Conservation (phyloP, 352 stramenopile genomes). For the Phytopythium ostracodes region DNA sequence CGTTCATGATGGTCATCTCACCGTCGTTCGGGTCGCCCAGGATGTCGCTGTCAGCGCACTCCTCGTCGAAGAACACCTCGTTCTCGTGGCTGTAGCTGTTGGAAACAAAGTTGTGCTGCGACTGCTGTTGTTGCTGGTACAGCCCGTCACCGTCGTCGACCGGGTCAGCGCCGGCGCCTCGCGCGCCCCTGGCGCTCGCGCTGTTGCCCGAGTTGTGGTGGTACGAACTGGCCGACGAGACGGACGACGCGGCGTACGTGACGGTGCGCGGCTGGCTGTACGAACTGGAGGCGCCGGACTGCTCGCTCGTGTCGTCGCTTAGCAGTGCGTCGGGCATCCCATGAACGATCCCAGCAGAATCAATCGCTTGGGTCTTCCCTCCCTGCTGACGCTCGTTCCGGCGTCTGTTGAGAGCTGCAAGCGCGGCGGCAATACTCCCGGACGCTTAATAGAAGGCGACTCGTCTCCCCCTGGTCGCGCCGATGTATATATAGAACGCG, state of each 20-base stretch:
- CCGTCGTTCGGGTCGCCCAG: conserved; percentile 41
- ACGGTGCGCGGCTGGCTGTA: conserved; percentile 16
- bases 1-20: conserved; percentile 71
- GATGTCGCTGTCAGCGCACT: conserved; percentile 45
- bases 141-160: not conserved
- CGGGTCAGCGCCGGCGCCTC: conserved; percentile 10
- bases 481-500: not conserved
- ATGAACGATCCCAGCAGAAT: conserved; percentile 25
- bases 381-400: not conserved
- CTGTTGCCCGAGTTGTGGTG: no score
- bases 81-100: conserved; percentile 17
- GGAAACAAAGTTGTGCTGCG: conserved; percentile 12
- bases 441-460: not conserved
- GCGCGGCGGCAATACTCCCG: not conserved
- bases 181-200: conserved; percentile 6
- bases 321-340: conserved; percentile 29
- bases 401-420: not conserved
- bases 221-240: no score
- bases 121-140: not conserved
- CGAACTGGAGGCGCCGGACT: conserved; percentile 13
- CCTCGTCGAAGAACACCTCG: conserved; percentile 26
- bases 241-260: conserved; percentile 7
- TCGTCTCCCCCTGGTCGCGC: not conserved
- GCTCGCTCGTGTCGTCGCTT: conserved; percentile 24
- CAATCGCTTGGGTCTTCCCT: not conserved